phyloP scores from a whole-genome alignment of 257 asterid species.

The Parsonsia alboflavescens region DNA sequence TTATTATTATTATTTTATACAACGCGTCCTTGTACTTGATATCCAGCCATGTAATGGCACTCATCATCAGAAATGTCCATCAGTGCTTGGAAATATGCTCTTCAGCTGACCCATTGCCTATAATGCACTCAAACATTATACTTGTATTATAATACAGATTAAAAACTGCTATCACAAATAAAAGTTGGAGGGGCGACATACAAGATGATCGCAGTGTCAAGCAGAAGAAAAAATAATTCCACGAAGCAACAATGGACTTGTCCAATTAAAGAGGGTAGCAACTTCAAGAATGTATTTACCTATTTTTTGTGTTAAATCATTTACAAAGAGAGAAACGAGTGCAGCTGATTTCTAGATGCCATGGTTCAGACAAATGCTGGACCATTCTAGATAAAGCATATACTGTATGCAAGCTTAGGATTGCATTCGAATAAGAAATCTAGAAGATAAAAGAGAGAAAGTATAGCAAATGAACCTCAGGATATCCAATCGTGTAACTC shows the following conservation, averaged over 20 bases:
- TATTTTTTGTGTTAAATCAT: not conserved
- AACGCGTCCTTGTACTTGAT: not conserved
- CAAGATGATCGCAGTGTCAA: not conserved
- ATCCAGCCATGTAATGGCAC: not conserved
- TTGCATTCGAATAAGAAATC: not conserved
- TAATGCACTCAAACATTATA: too few relatives aligned
- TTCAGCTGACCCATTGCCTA: too few relatives aligned
- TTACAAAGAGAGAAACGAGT: not conserved
- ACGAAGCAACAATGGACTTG: not conserved
- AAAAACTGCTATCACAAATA: not conserved
- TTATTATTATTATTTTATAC: too few relatives aligned
- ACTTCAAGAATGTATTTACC: too few relatives aligned
- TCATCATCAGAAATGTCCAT: not conserved
- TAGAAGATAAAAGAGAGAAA: not conserved
- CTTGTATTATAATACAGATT: too few relatives aligned
- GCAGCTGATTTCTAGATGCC: not conserved
- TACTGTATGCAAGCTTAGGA: not conserved
- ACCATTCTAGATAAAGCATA: not conserved
- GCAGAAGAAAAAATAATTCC: not conserved
- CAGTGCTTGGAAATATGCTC: not conserved
- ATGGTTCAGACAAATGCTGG: not conserved
- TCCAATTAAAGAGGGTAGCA: too few relatives aligned
- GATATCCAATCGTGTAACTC: not conserved
- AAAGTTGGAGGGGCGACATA: not conserved
- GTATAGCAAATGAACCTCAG: not conserved